These are phyloP conservation scores for Diospyros kaki DNA, from an alignment of 148 eudicot species.

Conservation along the genomic window DNA sequence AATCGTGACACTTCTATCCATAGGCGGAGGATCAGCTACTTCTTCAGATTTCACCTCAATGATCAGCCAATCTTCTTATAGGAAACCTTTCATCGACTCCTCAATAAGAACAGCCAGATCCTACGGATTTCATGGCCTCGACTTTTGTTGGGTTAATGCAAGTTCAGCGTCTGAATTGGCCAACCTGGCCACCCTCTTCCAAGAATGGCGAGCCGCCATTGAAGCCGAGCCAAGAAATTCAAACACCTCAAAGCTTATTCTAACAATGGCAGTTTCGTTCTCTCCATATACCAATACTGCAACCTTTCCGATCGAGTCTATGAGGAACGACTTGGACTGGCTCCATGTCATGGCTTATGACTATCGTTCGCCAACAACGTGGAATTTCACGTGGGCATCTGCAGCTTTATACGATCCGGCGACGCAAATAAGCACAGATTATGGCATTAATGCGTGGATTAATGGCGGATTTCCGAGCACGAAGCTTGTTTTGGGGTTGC, in stretches of 20 bases:
- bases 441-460: slow-evolving; percentile 14
- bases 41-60: background rate
- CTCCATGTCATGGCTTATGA: slow-evolving; percentile 11
- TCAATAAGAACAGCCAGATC: background rate
- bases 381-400: background rate
- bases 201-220: slow-evolving; percentile 6
- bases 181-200: background rate
- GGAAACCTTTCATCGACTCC: background rate
- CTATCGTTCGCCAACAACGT: background rate
- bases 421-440: background rate
- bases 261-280: slow-evolving; percentile 5
- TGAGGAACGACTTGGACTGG: slow-evolving; percentile 8
- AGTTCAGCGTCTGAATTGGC: background rate
- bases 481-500: slow-evolving; percentile 16
- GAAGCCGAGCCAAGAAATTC: background rate
- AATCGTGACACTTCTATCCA: background rate
- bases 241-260: background rate
- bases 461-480: background rate
- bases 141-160: background rate
- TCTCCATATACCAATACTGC: background rate
- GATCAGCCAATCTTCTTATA: background rate
- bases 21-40: background rate
- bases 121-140: background rate
- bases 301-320: background rate
- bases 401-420: slow-evolving; percentile 15